phyloP scores from a whole-genome alignment of 495 filamentous ascomycete genomes.

The Durotheca rogersii region DNA sequence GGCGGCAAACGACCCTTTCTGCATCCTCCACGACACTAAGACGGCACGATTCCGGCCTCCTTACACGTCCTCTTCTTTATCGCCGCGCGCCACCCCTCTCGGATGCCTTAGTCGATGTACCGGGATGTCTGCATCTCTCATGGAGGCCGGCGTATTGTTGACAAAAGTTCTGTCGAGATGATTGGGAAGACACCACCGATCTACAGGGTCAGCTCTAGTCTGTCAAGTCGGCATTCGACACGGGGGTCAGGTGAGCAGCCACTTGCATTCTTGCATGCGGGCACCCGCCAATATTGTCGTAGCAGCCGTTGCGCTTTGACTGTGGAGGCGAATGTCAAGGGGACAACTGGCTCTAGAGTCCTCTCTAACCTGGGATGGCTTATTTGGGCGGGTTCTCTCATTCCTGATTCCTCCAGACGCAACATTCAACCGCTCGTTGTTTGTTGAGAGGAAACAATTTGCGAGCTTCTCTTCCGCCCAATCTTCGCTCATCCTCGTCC shows the following conservation, averaged over 20 bases:
- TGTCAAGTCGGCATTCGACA: neutral
- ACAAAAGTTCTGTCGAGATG: neutral
- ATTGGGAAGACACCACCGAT: neutral
- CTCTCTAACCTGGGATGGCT: neutral
- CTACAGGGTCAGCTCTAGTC: slow-evolving; percentile 1
- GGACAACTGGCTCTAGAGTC: neutral
- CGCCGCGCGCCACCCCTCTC: neutral
- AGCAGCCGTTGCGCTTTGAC: neutral
- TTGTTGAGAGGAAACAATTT: neutral
- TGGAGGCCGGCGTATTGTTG: slow-evolving; percentile 1
- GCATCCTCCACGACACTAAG: neutral
- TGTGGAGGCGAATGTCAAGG: neutral
- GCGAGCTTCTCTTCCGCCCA: neutral
- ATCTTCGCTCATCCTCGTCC: neutral
- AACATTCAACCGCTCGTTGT: neutral
- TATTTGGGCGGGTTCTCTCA: neutral
- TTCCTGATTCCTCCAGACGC: neutral
- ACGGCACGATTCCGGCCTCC: neutral
- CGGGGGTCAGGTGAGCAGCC: slow-evolving; percentile 23
- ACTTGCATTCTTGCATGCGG: slow-evolving; percentile 21
- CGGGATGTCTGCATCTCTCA: slow-evolving; percentile 2
- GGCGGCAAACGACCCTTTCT: too few species aligned
- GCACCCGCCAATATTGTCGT: slow-evolving; percentile 10
- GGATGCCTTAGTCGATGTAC: slow-evolving; percentile 1
- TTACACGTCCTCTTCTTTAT: neutral